These are phyloP conservation scores for Tripidium arundinaceum DNA, from an alignment of 202 grass and related monocot genomes.

Conservation along the genomic window DNA sequence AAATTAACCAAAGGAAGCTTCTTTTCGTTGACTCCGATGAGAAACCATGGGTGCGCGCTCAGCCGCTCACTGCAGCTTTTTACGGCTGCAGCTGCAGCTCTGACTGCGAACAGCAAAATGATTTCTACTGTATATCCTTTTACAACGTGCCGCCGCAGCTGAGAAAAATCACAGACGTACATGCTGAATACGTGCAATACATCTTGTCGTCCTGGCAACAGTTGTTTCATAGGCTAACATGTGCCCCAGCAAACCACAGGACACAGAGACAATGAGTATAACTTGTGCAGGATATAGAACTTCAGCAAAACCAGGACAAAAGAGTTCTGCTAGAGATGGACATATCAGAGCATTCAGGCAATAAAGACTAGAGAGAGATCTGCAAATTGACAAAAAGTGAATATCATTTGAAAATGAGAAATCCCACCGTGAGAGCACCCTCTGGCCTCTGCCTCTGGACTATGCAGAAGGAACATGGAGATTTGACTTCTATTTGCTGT, in stretches of 20 bases:
- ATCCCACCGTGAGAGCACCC: neutral
- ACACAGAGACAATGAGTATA: neutral
- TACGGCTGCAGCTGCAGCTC: neutral
- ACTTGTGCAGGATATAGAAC: neutral
- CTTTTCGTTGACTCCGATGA: no score
- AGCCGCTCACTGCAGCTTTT: neutral
- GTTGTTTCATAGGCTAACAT: neutral
- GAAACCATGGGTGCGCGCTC: no score
- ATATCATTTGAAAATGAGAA: neutral
- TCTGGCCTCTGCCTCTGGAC: neutral
- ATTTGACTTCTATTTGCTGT: neutral
- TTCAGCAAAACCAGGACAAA: neutral
- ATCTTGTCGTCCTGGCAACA: neutral
- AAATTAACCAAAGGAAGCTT: no score
- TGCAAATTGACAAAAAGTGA: neutral
- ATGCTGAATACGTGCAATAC: neutral
- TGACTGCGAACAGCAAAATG: no score
- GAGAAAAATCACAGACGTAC: neutral
- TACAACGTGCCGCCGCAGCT: neutral
- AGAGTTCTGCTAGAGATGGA: neutral
- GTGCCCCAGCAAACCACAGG: neutral
- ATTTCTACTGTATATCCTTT: no score
- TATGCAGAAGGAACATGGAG: neutral
- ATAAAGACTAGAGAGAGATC: neutral
- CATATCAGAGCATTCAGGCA: neutral